Conservation (phyloP, 2,329 filamentous ascomycete genomes). For the Trichoderma aggressivum region DNA sequence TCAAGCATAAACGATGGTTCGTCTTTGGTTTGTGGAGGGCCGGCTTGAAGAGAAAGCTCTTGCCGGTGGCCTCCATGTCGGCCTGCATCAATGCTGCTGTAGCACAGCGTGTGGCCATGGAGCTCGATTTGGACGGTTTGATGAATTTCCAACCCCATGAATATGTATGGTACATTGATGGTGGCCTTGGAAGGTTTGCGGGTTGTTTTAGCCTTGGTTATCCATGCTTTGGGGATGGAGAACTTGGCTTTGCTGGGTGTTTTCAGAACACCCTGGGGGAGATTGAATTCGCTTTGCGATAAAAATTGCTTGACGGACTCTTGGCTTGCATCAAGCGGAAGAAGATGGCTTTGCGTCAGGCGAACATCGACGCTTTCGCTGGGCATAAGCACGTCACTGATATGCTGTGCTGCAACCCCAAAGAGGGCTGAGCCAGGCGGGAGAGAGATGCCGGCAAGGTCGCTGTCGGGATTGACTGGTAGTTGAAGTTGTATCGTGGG, state of each 20-base stretch:
- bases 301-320: slow-evolving; percentile 45
- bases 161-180: slow-evolving; percentile 35
- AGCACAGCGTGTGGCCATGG: slow-evolving; percentile 45
- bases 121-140: slow-evolving; percentile 43
- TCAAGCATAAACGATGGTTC: background rate
- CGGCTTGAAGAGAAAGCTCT: slow-evolving; percentile 43
- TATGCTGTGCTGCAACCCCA: slow-evolving; percentile 29
- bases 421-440: slow-evolving; percentile 32
- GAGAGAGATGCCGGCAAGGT: slow-evolving; percentile 29
- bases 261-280: slow-evolving; percentile 40
- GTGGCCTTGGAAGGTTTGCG: background rate
- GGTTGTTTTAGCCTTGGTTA: background rate
- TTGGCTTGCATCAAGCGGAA: slow-evolving; percentile 38
- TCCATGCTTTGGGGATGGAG: slow-evolving; percentile 29
- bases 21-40: background rate
- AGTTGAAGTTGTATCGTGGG: slow-evolving; percentile 32
- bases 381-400: slow-evolving; percentile 47
- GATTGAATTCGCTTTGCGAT: slow-evolving; percentile 42
- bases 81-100: slow-evolving; percentile 52
- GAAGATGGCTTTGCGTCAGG: slow-evolving; percentile 36
- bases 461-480: slow-evolving; percentile 29
- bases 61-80: slow-evolving; percentile 49
- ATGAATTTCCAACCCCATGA: slow-evolving; percentile 52
- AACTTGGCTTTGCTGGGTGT: slow-evolving; percentile 36
- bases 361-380: slow-evolving; percentile 47